Evolutionary conservation across 75 land plant genomes (phyloP).

Genomic region (Azolla pinnata): DNA sequence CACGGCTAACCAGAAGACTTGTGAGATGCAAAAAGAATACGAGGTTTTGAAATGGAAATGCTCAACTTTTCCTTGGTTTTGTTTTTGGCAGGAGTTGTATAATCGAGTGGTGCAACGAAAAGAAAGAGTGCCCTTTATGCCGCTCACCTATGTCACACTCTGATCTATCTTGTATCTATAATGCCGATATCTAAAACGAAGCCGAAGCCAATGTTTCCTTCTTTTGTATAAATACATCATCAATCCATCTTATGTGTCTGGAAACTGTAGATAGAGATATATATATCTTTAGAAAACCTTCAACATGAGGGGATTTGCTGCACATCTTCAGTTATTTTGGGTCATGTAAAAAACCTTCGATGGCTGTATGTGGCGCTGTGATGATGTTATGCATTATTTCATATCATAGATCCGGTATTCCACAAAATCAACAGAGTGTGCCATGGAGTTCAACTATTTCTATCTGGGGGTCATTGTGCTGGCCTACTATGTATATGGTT

Average conservation of each 20-base stretch:
- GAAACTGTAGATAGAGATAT: not conserved
- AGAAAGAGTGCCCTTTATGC: constrained; percentile 95
- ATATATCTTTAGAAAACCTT: not conserved
- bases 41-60: too few relatives aligned
- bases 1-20: too few relatives aligned
- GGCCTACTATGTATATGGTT: too few relatives aligned
- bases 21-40: too few relatives aligned
- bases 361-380: not conserved
- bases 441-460: too few relatives aligned
- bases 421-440: too few relatives aligned
- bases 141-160: constrained; percentile 82
- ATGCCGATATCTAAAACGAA: constrained; percentile 77
- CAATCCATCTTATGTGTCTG: not conserved
- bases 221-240: not conserved
- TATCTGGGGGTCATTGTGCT: too few relatives aligned
- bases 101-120: constrained; percentile 99
- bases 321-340: not conserved
- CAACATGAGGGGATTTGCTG: not conserved
- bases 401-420: too few relatives aligned
- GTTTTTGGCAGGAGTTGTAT: constrained; percentile 88
- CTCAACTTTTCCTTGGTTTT: too few relatives aligned
- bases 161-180: constrained; percentile 75
- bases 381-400: too few relatives aligned
- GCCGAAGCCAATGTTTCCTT: too few relatives aligned
- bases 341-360: not conserved